phyloP scores from a whole-genome alignment of 106 monocot species.

The Phalaenopsis equestris region DNA sequence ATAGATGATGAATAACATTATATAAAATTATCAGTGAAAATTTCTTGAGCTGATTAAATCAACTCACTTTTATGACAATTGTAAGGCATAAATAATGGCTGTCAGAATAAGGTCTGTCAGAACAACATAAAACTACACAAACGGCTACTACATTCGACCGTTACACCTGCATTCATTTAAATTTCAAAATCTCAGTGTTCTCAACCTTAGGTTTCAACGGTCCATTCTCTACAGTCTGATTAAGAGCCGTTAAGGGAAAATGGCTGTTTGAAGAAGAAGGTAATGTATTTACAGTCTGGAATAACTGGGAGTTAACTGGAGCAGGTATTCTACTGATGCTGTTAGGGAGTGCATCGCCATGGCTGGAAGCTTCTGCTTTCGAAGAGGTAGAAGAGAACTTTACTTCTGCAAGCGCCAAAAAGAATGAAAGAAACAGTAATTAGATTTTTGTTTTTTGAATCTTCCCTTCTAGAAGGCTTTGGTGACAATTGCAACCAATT shows the following conservation, averaged over 20 bases:
- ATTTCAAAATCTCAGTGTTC: not conserved
- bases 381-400: not conserved
- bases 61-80: not conserved
- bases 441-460: not conserved
- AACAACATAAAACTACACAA: not conserved
- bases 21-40: not conserved
- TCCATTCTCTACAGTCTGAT: not conserved
- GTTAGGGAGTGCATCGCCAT: not conserved
- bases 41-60: not conserved
- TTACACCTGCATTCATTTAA: not conserved
- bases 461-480: too few relatives aligned
- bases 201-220: not conserved
- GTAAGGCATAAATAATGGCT: not conserved
- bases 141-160: not conserved
- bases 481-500: too few relatives aligned
- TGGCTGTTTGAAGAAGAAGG: not conserved
- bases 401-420: not conserved
- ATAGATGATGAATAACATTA: not conserved
- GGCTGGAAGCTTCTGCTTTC: not conserved
- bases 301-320: not conserved
- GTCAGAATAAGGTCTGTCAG: not conserved
- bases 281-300: not conserved
- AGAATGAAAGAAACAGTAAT: not conserved
- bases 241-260: not conserved
- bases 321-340: not conserved